Evolutionary conservation across 495 filamentous ascomycete species (phyloP), one percentile per base, ranked within the genome.

Genomic region (Cetradonia linearis): DNA sequence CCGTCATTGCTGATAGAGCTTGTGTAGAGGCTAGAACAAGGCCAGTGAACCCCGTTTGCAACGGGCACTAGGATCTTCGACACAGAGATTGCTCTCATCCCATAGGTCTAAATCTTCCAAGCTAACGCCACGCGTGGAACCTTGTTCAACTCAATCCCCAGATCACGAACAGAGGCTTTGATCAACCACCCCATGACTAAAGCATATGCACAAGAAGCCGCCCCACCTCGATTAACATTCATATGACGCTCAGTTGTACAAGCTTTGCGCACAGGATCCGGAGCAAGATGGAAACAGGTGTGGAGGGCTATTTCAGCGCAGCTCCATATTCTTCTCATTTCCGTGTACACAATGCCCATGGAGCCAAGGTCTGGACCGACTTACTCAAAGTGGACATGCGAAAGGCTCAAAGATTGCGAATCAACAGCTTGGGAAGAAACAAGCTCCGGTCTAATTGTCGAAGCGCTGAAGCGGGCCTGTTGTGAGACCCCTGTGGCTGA

Each of bases 281-380:
- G 34, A 23, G 34, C 33, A 23, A 56, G 1, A 42, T 40, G 20
- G 14, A 5, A 54, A 20, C 50, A 54, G 48, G 50, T 54, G 50
- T 54, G 28, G 30, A 54, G 50, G 33, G 50, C 50, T 54, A 54
- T 28, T 25, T 36, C 28, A 23, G 50, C 28, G 11, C 34, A 30
- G 50, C 50, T 54, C 28, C 28, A 25, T 46, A 33, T 5, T 36
- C 50, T 34, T n/a, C n/a, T 36, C 16, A 54, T 33, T 54, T 34
- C 34, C 50, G 28, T 54, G 16, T 36, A 7, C 50, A 54, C 31
- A n/a, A 34, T 20, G 33, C 33, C 31, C 18, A 54, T 54, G 50
- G 50, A 54, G 34, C 30, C 46, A 59, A 13, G 23, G 34, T 52
- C 57, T 59, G 57, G 57, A 59, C 33, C 46, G 46, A 59, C 47